Conservation (phyloP, 495 filamentous ascomycete genomes). For the Aspergillus funiculosus region DNA sequence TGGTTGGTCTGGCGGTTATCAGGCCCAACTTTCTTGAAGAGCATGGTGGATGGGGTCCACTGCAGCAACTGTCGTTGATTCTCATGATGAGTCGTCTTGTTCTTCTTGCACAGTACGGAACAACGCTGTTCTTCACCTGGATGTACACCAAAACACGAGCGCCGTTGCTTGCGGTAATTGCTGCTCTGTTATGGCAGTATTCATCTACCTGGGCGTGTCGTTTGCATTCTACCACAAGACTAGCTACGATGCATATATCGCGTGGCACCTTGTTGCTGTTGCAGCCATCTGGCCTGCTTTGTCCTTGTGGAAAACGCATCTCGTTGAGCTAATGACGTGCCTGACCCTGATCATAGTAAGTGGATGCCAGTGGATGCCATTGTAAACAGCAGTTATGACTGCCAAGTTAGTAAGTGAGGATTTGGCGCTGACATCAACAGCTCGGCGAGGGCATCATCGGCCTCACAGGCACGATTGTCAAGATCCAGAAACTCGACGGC, state of each 20-base stretch:
- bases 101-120: background rate
- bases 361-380: background rate
- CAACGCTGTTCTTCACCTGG: slow-evolving; percentile 5
- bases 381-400: no score
- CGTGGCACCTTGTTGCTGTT: slow-evolving; percentile 1
- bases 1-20: slow-evolving; percentile 1
- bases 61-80: slow-evolving; percentile 2
- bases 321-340: slow-evolving; percentile 5
- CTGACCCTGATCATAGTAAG: slow-evolving; percentile 7
- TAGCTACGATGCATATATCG: background rate
- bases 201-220: slow-evolving; percentile 4
- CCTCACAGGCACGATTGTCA: slow-evolving; percentile 1
- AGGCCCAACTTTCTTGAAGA: background rate
- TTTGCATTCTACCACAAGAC: background rate
- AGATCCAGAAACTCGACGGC: slow-evolving; percentile 4
- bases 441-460: slow-evolving; percentile 8
- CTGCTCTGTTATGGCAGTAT: background rate
- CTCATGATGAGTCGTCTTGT: slow-evolving; percentile 3
- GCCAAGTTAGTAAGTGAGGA: no score
- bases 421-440: background rate
- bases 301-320: slow-evolving; percentile 5
- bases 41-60: background rate
- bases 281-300: slow-evolving; percentile 1
- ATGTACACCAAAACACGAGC: background rate
- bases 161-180: background rate